Base-by-base conservation (phyloP, 208 protist genomes). In the Crithidia expoeki region DNA sequence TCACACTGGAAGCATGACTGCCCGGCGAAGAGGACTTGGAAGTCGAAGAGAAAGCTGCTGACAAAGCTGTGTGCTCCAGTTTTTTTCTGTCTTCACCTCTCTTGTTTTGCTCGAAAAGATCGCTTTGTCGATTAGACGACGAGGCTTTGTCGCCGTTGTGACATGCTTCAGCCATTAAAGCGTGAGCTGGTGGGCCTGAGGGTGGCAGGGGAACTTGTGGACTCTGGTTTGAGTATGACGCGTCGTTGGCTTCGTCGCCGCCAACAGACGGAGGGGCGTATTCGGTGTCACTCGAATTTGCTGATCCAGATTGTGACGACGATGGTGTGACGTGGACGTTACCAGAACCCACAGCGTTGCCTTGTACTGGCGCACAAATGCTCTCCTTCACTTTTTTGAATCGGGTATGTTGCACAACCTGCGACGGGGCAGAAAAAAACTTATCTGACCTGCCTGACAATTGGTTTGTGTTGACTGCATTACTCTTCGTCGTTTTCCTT, bases 221-320 rank as follows among this genome's bases (percentile, higher is more conserved):
- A 30, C 14, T 4, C 21, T 30, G 7, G 4, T 2, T 1, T 17
- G 51, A 36, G 51, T 9, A 2, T 2, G 16, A 9, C 4, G 28
- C n/a, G 17, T 33, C 9, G 51, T 58, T 19, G 2, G 0, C 36
- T 21, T 19, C 36, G 6, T 58, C 62, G 10, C 16, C 47, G 47
- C 33, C 27, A 12, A 16, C 14, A 19, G 52, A 60, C 34, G 63
- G 63, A 4, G 63, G 34, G 3, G 50, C 63, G 63, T 69, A 69
- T 17, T 69, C 63, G 51, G 63, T 69, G 63, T 49, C 63, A 33
- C 63, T 69, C 3, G 63, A 60, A 32, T 47, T 1, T 19, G 56
- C 4, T 51, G 58, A 38, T 1, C 12, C 33, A 7, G 58, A 64
- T 19, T 1, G 12, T 7, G 60, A 56, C 17, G 46, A 40, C 16